These are phyloP conservation scores for Vitis hybrid DNA, from an alignment of 177 flowering plant species.

Conservation along the genomic window DNA sequence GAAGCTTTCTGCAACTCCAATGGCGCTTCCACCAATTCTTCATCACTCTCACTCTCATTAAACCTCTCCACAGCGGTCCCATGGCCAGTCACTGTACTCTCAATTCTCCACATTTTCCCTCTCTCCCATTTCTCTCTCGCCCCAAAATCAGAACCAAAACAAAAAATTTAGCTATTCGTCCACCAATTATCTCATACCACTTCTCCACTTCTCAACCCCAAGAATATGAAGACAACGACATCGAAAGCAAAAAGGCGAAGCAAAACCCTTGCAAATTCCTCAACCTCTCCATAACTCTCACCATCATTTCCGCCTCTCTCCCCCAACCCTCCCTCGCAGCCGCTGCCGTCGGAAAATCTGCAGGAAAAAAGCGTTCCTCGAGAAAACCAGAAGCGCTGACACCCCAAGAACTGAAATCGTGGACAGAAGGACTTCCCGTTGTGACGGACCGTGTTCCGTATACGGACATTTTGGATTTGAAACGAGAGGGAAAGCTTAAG, in stretches of 20 bases:
- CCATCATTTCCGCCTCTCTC: constrained; percentile 66
- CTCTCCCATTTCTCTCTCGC: background rate
- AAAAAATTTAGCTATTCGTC: too few relatives aligned
- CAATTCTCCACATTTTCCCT: background rate
- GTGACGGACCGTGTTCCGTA: constrained; percentile 63
- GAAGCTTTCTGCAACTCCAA: background rate
- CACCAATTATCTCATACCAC: background rate
- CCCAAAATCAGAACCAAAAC: too few relatives aligned
- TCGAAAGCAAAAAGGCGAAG: constrained; percentile 6
- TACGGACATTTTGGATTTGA: constrained; percentile 62
- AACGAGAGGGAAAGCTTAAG: constrained; percentile 63
- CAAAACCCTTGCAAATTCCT: constrained; percentile 30
- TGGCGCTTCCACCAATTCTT: background rate
- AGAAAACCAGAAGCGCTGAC: constrained; percentile 51
- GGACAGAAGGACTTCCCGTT: constrained; percentile 68
- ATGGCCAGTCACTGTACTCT: background rate
- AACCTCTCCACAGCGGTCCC: background rate
- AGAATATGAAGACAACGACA: constrained; percentile 3
- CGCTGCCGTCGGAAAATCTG: constrained; percentile 25
- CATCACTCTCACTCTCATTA: background rate
- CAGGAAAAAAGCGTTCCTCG: constrained; percentile 39
- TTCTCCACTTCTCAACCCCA: background rate
- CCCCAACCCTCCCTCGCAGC: constrained; percentile 40
- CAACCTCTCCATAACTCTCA: constrained; percentile 55
- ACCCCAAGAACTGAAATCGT: constrained; percentile 64